Base-by-base conservation (phyloP, 768 basidiomycete species). In the Pleurotus pulmonarius region DNA sequence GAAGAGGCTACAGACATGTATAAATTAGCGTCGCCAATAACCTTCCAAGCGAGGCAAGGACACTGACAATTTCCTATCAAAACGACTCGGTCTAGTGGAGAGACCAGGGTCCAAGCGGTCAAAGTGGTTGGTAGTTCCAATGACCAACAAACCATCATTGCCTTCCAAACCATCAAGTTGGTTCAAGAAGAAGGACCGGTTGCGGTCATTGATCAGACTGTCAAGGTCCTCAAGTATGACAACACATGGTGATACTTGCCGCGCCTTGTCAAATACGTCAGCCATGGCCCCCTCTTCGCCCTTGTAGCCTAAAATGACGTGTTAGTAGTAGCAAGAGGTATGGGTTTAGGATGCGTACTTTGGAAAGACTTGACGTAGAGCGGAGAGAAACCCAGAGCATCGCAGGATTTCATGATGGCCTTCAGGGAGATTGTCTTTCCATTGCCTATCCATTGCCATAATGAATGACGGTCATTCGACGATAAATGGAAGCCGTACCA, bases 111-210 rank as follows among this genome's bases (percentile, higher is more conserved):
- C 92, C 41, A 94, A 80, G 45, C 79, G 74, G 41, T 92, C 88
- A 58, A 92, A 86, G 68, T 94, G 90, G 65, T 94, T 94, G 22
- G 92, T 94, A 1, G 90, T 83, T 15, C 81, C 86, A 55, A 93
- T 85, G 62, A 93, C 73, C 25, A 94, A 78, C 8, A 94, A 61
- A 0, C 92, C 92, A 58, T 92, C 84, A 63, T 93, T 93, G 26
- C 83, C 80, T 64, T 87, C 83, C 29, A 93, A 68, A 1, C 92
- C 92, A 59, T 94, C 92, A 6, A 91, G 72, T 65, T 93, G 87
- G 64, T 94, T 94, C 47, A 94, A 76, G 82, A 94, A 94, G 77
- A 90, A 93, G 2, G 90, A 90, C 26, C 91, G 82, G 64, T 92
- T 93, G 5, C 65, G 49, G 63, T 91, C 82, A 58, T 83, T 90